phyloP scores from a whole-genome alignment of 495 filamentous ascomycete genomes.

The Penicillium riverlandense region DNA sequence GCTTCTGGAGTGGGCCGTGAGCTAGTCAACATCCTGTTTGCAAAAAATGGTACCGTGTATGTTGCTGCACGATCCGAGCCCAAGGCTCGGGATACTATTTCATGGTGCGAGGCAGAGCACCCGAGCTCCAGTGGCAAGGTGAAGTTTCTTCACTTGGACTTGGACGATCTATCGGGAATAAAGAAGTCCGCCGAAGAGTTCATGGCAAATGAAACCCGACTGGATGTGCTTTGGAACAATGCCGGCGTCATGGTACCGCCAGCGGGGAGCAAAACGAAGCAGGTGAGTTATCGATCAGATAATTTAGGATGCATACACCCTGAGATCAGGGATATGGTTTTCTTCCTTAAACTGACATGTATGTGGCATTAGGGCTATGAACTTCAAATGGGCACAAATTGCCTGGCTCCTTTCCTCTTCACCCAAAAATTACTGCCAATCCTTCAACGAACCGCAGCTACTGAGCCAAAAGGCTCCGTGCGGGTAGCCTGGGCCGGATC shows the following conservation, averaged over 20 bases:
- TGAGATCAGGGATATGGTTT: background rate
- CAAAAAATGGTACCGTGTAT: constrained; percentile 30
- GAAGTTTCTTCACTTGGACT: constrained; percentile 34
- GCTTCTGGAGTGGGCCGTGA: constrained; percentile 33
- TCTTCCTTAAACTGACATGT: background rate
- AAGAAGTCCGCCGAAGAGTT: constrained; percentile 34
- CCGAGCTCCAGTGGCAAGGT: constrained; percentile 22
- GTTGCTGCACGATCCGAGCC: constrained; percentile 25
- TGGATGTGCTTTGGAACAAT: constrained; percentile 46
- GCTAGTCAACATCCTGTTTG: constrained; percentile 34
- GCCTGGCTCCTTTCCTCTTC: constrained; percentile 41
- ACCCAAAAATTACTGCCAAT: constrained; percentile 39
- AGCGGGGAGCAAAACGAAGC: constrained; percentile 18
- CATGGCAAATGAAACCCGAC: constrained; percentile 24
- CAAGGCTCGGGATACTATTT: constrained; percentile 25
- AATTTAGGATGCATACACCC: background rate
- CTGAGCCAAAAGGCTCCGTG: constrained; percentile 16
- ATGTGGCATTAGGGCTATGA: constrained; percentile 25
- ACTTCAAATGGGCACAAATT: constrained; percentile 40
- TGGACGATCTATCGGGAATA: constrained; percentile 38
- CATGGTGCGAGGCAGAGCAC: constrained; percentile 11
- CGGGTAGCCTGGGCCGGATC: constrained; percentile 33
- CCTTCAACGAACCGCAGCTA: constrained; percentile 26
- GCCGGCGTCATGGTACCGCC: constrained; percentile 41
- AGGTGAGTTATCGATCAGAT: constrained; percentile 1